Percentiles rank a stretch among this genome's conserved stretches.
phyloP scores from a whole-genome alignment of 1,284 basidiomycete species.

The Austropuccinia psidii region DNA sequence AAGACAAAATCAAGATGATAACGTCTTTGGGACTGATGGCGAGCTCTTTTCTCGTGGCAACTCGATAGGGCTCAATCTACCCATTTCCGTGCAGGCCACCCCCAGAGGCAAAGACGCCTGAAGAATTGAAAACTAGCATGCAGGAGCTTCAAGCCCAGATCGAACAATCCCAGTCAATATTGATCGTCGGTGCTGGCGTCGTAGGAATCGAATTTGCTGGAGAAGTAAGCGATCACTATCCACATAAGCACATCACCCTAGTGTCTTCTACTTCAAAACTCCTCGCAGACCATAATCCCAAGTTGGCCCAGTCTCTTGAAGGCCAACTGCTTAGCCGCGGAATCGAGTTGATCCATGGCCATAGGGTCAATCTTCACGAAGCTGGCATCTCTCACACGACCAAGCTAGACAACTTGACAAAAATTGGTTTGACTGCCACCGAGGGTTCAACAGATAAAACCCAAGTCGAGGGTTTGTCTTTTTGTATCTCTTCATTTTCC shows the following conservation, averaged over 20 bases:
- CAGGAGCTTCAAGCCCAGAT: background rate
- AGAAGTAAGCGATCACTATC: slow-evolving; percentile 8
- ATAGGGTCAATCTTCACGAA: background rate
- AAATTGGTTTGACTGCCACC: background rate
- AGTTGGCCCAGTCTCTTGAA: slow-evolving; percentile 7
- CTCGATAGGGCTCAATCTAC: slow-evolving; percentile 23
- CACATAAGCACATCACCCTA: slow-evolving; percentile 20
- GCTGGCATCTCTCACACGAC: slow-evolving; percentile 13
- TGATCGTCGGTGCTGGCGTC: slow-evolving; percentile 27
- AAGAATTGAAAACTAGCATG: slow-evolving; percentile 2
- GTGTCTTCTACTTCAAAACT: slow-evolving; percentile 7
- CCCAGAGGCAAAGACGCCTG: background rate
- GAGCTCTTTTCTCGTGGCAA: background rate
- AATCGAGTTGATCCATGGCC: slow-evolving; percentile 22
- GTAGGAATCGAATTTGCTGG: slow-evolving; percentile 34
- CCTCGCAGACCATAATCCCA: slow-evolving; percentile 4
- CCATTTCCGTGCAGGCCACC: slow-evolving; percentile 24
- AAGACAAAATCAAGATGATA: no score
- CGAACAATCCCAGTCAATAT: background rate
- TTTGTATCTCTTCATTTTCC: background rate
- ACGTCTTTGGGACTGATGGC: no score
- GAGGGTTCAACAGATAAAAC: background rate
- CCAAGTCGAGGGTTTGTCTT: slow-evolving; percentile 5
- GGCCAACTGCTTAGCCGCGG: background rate
- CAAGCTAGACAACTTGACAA: slow-evolving; percentile 18